Conservation (phyloP, 2,329 filamentous ascomycete genomes). For the Metarhizium humberi region DNA sequence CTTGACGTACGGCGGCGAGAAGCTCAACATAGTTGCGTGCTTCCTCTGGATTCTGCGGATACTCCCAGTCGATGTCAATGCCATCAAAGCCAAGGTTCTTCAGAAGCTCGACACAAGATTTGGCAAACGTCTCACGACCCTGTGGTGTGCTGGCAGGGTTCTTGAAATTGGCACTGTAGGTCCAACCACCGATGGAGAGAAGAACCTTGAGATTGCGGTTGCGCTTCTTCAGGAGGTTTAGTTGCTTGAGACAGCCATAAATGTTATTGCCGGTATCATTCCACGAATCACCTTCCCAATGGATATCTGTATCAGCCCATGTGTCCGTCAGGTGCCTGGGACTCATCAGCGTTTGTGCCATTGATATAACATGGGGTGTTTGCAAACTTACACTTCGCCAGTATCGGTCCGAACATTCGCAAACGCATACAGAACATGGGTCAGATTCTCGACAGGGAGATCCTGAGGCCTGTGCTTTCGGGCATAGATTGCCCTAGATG, state of each 20-base stretch:
- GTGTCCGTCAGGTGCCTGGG: conserved; percentile 44
- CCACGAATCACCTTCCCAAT: conserved; percentile 59
- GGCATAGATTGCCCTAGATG: conserved; percentile 66
- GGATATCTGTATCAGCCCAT: conserved; percentile 65
- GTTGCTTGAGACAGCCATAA: conserved; percentile 83
- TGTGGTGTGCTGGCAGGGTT: conserved; percentile 59
- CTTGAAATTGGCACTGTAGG: conserved; percentile 79
- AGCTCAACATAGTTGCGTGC: conserved; percentile 51
- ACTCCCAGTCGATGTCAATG: conserved; percentile 62
- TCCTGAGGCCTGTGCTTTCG: conserved; percentile 80
- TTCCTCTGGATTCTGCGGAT: conserved; percentile 45
- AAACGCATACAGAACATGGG: conserved; percentile 85
- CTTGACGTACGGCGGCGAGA: conserved; percentile 43
- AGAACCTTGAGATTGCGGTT: conserved; percentile 80
- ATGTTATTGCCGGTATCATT: conserved; percentile 69
- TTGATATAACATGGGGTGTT: not conserved
- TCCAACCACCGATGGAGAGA: conserved; percentile 87
- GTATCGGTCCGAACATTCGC: conserved; percentile 72
- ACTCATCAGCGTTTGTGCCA: not conserved
- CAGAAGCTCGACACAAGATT: conserved; percentile 63
- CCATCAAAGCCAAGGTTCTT: conserved; percentile 73
- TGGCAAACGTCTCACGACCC: conserved; percentile 64
- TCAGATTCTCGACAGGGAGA: conserved; percentile 70
- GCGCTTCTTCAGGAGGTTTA: conserved; percentile 71
- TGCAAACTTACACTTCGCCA: conserved; percentile 60